Evolutionary conservation across 345 rosid species (phyloP), one percentile per base, ranked within the genome.

Genomic region (Orychophragmus violaceus): DNA sequence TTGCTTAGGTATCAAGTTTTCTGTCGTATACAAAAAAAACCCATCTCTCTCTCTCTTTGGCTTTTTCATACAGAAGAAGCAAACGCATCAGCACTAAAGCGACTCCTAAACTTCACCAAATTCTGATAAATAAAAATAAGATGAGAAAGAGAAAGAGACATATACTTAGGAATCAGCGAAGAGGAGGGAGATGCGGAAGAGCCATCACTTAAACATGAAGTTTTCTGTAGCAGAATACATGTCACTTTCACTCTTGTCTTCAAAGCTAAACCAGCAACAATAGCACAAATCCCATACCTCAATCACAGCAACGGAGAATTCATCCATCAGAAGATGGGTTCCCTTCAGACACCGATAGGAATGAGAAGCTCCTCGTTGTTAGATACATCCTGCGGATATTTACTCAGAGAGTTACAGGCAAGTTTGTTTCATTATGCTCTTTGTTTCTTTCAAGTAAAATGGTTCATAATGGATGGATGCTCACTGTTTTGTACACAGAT

Each of bases 351-450:
- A 28, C 88, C 91, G 9, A 69, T 66, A 19, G 85, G 82, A 41
- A 82, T 83, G 88, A 80, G 83, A 79, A 87, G 90, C 76, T 78
- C 87, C 3, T 82, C 85, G 0, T 14, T 81, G 77, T 76, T 77
- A 23, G 95, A 86, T 75, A 80, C 87, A 5, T 92, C 97, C 42
- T 89, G 98, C 25, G 95, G 97, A 62, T 92, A 89, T 76, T 73
- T 92, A 42, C 88, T 92, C 52, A 89, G 84, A 68, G 98, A 92
- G 76, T 69, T 89, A 81, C 94, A 92, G 93, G 97, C 78, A 83
- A 73, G 87, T 77, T 54, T 65, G 62, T 14, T 53, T 50, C 5
- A 41, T 10, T 8, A 5, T 12, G 3, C 16, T 53, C 21, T 29
- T 16, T 13, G 1, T 16, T 7, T 61, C 18, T 16, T 14, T 22